Conservation (phyloP, 2,329 filamentous ascomycete genomes). For the Nemania serpens region DNA sequence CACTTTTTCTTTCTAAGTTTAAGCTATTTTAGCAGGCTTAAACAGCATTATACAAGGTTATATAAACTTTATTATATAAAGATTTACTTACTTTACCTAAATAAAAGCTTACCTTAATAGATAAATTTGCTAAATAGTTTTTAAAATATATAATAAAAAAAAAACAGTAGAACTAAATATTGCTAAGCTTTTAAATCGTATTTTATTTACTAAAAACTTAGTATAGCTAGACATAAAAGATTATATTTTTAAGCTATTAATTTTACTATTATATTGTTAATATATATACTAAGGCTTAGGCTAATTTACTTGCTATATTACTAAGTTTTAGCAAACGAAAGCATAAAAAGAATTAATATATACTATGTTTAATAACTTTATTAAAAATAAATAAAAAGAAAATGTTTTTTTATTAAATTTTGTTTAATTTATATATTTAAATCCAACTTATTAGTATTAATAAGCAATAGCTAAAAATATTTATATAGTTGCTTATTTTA, state of each 20-base stretch:
- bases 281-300: not conserved
- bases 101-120: not conserved
- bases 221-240: not conserved
- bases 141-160: not conserved
- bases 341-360: not conserved
- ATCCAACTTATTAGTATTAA: not conserved
- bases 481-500: not conserved
- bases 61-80: not conserved
- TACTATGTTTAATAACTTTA: not conserved
- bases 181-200: not conserved
- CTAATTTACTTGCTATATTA: not conserved
- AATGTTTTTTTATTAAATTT: not conserved
- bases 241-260: not conserved
- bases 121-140: not conserved
- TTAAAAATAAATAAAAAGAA: constrained; percentile 1
- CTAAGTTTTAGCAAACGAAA: not conserved
- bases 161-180: not conserved
- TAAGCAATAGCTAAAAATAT: not conserved
- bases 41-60: not conserved
- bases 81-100: not conserved
- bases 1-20: not conserved
- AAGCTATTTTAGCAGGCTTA: not conserved
- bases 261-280: not conserved
- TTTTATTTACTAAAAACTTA: not conserved
- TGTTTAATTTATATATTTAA: not conserved